phyloP scores from a whole-genome alignment of 352 stramenopile genomes.

The Pythium pyrilobum region DNA sequence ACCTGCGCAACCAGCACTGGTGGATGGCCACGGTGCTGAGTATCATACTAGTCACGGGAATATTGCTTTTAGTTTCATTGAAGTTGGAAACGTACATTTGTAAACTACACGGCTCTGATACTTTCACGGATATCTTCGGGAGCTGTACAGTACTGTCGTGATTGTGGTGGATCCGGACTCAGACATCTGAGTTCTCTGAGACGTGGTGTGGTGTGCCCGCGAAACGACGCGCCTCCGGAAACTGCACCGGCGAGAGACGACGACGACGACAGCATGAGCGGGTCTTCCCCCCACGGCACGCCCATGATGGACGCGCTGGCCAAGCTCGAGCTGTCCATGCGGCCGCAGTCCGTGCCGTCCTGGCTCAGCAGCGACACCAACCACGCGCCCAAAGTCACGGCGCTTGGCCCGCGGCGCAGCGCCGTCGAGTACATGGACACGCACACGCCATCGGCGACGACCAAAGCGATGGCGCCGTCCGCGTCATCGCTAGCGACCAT shows the following conservation, averaged over 20 bases:
- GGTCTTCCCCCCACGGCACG: slow-evolving; percentile 4
- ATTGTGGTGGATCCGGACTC: too few species aligned
- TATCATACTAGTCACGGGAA: too few species aligned
- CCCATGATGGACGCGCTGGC: slow-evolving; percentile 52
- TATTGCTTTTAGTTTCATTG: too few species aligned
- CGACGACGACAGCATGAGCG: not conserved
- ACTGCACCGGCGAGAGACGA: not conserved
- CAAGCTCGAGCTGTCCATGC: slow-evolving; percentile 67
- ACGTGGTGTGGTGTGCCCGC: too few species aligned
- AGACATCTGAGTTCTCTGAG: too few species aligned
- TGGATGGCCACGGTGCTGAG: slow-evolving; percentile 16
- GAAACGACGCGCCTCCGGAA: slow-evolving; percentile 16
- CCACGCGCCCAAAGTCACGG: slow-evolving; percentile 55
- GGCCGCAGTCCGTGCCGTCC: slow-evolving; percentile 62
- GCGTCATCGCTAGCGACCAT: slow-evolving; percentile 4
- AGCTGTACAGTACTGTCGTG: too few species aligned
- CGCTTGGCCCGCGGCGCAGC: slow-evolving; percentile 43
- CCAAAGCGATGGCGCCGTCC: not conserved
- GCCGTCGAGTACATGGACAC: slow-evolving; percentile 53
- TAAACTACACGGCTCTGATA: too few species aligned
- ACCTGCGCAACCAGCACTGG: slow-evolving; percentile 40
- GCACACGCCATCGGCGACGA: not conserved
- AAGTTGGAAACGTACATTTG: too few species aligned
- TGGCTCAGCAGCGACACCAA: slow-evolving; percentile 73
- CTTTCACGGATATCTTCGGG: too few species aligned